A percentile compares a stretch with the other conserved stretches of the same genome.
Conservation (phyloP, 202 grass and related monocot genomes). For the Setaria italica region DNA sequence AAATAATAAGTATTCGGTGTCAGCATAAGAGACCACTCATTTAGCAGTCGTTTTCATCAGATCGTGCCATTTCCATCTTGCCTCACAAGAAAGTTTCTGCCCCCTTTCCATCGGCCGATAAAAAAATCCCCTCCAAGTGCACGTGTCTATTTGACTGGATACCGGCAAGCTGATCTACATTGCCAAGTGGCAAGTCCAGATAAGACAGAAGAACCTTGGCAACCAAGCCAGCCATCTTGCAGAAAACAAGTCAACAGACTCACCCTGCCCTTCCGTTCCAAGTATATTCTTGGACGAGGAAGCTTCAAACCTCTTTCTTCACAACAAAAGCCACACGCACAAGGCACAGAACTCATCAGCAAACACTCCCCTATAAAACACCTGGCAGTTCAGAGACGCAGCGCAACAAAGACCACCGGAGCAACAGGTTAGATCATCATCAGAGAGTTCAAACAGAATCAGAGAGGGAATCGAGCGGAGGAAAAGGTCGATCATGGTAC, state of each 20-base stretch:
- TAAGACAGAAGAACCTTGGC: background rate
- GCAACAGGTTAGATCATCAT: background rate
- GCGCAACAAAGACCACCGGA: background rate
- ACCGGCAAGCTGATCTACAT: background rate
- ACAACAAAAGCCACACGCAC: background rate
- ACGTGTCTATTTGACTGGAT: background rate
- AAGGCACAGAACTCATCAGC: background rate
- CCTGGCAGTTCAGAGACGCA: background rate
- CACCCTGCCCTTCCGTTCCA: background rate
- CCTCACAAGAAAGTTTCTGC: background rate
- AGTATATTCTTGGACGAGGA: background rate
- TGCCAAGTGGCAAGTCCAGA: background rate
- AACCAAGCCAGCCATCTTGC: background rate
- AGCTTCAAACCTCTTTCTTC: slow-evolving; percentile 2
- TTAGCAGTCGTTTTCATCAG: background rate
- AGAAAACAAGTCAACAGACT: background rate
- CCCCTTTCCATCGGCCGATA: background rate
- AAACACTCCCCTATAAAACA: background rate
- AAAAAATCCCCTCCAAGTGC: background rate
- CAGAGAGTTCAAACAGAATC: background rate
- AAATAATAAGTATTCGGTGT: background rate
- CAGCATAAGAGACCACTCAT: background rate
- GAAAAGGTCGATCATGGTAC: background rate
- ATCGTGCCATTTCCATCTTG: background rate
- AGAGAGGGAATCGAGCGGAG: background rate